These are phyloP conservation scores for Bacterosira constricta DNA, from an alignment of 108 stramenopile species.

Conservation along the genomic window DNA sequence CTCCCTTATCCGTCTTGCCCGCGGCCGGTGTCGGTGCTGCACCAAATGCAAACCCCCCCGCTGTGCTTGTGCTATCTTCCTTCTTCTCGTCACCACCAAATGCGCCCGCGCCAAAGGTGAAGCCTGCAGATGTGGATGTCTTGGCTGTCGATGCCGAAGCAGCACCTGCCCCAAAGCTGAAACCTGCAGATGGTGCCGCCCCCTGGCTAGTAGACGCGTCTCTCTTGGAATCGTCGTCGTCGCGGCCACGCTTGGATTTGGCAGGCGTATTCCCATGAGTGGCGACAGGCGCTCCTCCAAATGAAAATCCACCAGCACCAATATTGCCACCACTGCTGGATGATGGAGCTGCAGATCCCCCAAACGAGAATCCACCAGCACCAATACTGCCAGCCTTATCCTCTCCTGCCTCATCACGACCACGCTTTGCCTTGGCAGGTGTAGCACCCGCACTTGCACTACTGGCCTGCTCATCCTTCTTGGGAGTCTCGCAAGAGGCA, in stretches of 20 bases:
- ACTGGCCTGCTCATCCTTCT: neutral
- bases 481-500: constrained; percentile 43
- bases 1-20: constrained; percentile 13
- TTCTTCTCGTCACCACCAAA: constrained; percentile 16
- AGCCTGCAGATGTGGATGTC: neutral
- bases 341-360: constrained; percentile 7
- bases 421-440: neutral
- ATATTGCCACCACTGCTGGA: neutral
- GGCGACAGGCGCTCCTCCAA: constrained; percentile 7
- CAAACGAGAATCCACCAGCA: constrained; percentile 27
- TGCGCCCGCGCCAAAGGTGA: neutral
- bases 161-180: constrained; percentile 5
- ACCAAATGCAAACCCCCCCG: neutral
- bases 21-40: neutral
- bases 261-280: constrained; percentile 10
- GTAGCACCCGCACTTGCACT: neutral
- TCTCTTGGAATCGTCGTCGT: neutral
- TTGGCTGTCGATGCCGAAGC: neutral
- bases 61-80: too few relatives aligned
- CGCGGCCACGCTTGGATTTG: constrained; percentile 7
- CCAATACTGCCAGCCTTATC: constrained; percentile 7
- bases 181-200: constrained; percentile 5
- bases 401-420: neutral
- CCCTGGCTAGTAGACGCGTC: neutral
- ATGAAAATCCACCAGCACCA: constrained; percentile 20